These are phyloP conservation scores for Nannizziopsis barbatae DNA, from an alignment of 2,329 filamentous ascomycete species.

Conservation along the genomic window DNA sequence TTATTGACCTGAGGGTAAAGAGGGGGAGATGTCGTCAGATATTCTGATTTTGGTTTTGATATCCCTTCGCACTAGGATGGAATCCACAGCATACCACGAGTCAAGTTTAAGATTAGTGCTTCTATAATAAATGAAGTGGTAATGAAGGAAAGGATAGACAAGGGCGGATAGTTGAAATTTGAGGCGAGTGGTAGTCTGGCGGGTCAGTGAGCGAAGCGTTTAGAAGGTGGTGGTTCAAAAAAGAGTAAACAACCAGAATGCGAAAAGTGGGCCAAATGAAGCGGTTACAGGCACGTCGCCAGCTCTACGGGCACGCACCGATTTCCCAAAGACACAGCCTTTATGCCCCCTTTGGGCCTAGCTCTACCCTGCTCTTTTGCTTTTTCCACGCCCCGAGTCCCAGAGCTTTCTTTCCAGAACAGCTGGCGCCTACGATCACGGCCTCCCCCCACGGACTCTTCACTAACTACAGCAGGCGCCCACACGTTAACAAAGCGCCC, in stretches of 20 bases:
- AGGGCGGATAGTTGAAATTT: neutral
- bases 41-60: slow-evolving; percentile 4
- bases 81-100: slow-evolving; percentile 8
- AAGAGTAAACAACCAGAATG: slow-evolving; percentile 11
- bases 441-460: neutral
- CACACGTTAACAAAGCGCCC: too few species aligned
- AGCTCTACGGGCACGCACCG: neutral
- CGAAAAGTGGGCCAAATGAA: slow-evolving; percentile 9
- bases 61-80: neutral
- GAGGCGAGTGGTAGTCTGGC: neutral
- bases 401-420: neutral
- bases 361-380: neutral
- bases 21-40: slow-evolving; percentile 5
- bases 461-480: too few species aligned
- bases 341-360: neutral
- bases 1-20: slow-evolving; percentile 4
- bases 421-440: neutral
- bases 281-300: neutral
- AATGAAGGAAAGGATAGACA: neutral
- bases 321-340: neutral
- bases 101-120: neutral
- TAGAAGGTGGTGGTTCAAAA: slow-evolving; percentile 6
- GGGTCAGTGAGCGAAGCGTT: slow-evolving; percentile 3
- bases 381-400: neutral
- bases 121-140: neutral